Conservation (phyloP, 208 protist species). For the Naegleria lovaniensis region DNA sequence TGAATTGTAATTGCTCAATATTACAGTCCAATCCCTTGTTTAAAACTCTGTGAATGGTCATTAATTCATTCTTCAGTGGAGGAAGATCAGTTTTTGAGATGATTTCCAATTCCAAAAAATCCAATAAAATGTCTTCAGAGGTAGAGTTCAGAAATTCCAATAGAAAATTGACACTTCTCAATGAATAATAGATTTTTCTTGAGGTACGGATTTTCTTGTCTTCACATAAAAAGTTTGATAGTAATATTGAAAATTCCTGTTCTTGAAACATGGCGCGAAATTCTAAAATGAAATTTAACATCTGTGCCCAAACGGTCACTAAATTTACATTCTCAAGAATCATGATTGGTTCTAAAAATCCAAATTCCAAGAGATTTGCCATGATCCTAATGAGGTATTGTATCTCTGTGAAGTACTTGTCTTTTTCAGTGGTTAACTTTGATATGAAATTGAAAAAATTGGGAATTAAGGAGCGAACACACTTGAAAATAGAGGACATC, state of each 20-base stretch:
- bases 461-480: background rate
- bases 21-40: background rate
- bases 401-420: background rate
- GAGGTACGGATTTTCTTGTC: background rate
- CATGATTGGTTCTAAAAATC: background rate
- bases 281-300: background rate
- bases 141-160: background rate
- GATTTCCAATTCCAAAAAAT: background rate
- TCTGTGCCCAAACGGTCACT: background rate
- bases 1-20: background rate
- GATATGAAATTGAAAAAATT: background rate
- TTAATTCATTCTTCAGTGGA: background rate
- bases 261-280: background rate
- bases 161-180: background rate
- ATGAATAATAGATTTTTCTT: background rate
- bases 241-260: background rate
- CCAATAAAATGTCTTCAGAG: background rate
- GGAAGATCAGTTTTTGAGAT: background rate
- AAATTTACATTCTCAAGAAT: background rate
- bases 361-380: background rate
- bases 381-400: background rate
- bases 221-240: background rate
- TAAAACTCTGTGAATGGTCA: background rate
- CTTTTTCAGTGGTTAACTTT: background rate
- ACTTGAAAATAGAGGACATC: background rate